A percentile compares a stretch with the other conserved stretches of the same genome.
phyloP scores from a whole-genome alignment of 2,329 filamentous ascomycete genomes.

The Phyllosticta paracitricarpa region DNA sequence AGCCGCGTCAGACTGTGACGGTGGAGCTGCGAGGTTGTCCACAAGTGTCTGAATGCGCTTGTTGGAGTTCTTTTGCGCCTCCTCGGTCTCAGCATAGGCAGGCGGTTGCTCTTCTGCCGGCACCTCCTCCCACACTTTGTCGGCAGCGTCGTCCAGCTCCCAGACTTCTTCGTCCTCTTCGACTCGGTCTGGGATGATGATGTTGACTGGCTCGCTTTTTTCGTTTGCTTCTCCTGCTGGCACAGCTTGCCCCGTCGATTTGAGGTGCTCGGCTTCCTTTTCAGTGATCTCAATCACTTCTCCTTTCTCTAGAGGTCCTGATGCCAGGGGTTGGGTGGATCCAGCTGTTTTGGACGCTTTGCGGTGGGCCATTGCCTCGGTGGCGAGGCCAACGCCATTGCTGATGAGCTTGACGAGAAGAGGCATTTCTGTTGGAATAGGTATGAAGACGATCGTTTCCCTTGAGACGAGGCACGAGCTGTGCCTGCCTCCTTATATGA shows the following conservation, averaged over 20 bases:
- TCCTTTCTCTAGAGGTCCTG: neutral
- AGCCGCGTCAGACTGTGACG: neutral
- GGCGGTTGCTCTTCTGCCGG: neutral
- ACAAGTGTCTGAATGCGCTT: neutral
- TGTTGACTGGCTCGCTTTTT: neutral
- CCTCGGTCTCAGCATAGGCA: neutral
- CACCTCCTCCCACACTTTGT: neutral
- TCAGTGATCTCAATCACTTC: neutral
- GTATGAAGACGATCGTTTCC: neutral
- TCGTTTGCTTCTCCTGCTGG: neutral
- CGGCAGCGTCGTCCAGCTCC: slow-evolving; percentile 5
- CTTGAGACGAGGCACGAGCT: neutral
- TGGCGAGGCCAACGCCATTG: slow-evolving; percentile 1
- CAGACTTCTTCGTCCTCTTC: slow-evolving; percentile 1
- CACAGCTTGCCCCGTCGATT: neutral
- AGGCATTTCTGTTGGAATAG: neutral
- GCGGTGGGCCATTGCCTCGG: neutral
- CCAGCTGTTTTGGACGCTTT: neutral
- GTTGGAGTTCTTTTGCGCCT: neutral
- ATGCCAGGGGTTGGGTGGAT: neutral
- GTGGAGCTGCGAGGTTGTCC: neutral
- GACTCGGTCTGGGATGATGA: neutral
- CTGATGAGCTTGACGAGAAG: slow-evolving; percentile 4
- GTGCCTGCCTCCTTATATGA: neutral
- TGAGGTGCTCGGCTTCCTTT: neutral